phyloP scores from a whole-genome alignment of 352 stramenopile genomes.

The Phytophthora constricta region DNA sequence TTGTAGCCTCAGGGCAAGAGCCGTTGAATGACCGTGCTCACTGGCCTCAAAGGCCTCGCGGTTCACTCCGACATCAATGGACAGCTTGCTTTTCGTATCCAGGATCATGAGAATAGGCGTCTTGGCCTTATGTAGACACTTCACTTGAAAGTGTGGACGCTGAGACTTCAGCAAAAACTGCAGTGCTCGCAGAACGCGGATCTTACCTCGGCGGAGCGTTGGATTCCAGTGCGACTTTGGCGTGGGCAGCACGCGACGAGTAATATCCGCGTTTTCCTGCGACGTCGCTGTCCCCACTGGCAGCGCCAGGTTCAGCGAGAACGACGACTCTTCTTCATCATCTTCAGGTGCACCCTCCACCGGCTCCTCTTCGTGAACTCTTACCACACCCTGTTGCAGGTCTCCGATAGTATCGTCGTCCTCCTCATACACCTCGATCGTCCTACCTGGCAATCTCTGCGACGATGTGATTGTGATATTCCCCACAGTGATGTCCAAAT shows the following conservation, averaged over 20 bases:
- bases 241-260: constrained; percentile 35
- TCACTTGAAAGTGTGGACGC: constrained; percentile 63
- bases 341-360: constrained; percentile 5
- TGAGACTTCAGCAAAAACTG: constrained; percentile 57
- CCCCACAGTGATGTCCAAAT: constrained; percentile 76
- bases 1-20: constrained; percentile 59
- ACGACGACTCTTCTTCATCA: constrained; percentile 54
- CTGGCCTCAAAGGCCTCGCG: constrained; percentile 59
- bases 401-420: constrained; percentile 16
- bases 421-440: constrained; percentile 21
- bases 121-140: constrained; percentile 74
- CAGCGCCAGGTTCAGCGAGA: constrained; percentile 70
- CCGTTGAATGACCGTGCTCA: constrained; percentile 70
- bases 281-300: constrained; percentile 29
- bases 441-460: constrained; percentile 17
- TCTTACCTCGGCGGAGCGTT: constrained; percentile 61
- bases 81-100: constrained; percentile 56
- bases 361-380: constrained; percentile 5
- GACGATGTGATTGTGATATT: constrained; percentile 42
- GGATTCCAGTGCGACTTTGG: constrained; percentile 80
- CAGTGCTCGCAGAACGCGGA: constrained; percentile 58
- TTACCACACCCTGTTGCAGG: constrained; percentile 3
- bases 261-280: constrained; percentile 32
- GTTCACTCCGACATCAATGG: constrained; percentile 75
- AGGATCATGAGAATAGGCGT: constrained; percentile 78